Conservation (phyloP, 176 grass and related monocot species). For the Ensete ventricosum region DNA sequence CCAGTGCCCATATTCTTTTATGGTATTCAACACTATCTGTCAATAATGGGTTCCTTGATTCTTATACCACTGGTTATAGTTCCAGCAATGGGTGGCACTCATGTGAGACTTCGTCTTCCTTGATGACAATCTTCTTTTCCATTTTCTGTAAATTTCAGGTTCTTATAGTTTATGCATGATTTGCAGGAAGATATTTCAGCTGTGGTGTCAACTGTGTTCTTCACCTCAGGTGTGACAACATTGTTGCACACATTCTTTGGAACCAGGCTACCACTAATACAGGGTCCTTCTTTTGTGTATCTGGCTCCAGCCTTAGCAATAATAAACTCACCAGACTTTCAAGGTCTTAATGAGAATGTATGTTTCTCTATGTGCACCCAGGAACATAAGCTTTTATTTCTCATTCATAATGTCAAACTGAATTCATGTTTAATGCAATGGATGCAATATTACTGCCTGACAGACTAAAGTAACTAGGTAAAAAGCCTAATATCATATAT, state of each 20-base stretch:
- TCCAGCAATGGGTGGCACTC: conserved; percentile 81
- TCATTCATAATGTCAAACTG: neutral
- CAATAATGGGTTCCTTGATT: conserved; percentile 93
- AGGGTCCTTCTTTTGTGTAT: conserved; percentile 95
- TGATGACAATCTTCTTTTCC: neutral
- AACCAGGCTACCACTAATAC: conserved; percentile 78
- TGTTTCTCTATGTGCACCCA: conserved; percentile 10
- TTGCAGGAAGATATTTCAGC: conserved; percentile 72
- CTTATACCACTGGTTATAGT: conserved; percentile 74
- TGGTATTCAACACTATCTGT: conserved; percentile 84
- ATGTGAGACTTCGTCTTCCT: conserved; percentile 38
- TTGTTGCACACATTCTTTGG: conserved; percentile 77
- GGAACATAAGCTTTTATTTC: no score
- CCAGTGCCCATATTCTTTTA: conserved; percentile 66
- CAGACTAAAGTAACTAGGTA: neutral
- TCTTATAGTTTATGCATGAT: neutral
- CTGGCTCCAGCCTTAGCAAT: conserved; percentile 75
- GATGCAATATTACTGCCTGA: neutral
- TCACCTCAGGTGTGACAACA: conserved; percentile 66
- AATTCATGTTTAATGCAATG: neutral
- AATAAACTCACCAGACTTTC: conserved; percentile 85
- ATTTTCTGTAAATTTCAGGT: neutral
- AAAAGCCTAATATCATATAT: neutral
- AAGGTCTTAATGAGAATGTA: conserved; percentile 90
- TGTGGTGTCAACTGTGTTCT: conserved; percentile 82